A percentile compares a stretch with the other conserved stretches of the same genome.
Conservation (phyloP, 208 protist species). For the Tritrichomonas foetus region DNA sequence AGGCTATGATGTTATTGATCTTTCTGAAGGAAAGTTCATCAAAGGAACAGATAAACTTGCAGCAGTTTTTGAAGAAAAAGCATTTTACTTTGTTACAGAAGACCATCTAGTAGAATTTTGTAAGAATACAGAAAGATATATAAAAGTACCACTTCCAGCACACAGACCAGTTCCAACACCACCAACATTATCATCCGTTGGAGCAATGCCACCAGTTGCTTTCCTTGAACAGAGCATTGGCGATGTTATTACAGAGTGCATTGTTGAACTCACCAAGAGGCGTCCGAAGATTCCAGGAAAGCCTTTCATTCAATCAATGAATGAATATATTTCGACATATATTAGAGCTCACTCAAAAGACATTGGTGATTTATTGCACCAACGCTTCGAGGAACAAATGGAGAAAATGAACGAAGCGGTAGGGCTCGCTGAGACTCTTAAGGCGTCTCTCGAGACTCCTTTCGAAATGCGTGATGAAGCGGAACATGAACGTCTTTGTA, state of each 20-base stretch:
- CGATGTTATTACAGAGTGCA: constrained; percentile 33
- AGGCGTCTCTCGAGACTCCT: background rate
- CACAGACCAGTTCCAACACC: background rate
- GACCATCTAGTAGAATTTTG: background rate
- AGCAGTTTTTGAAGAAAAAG: background rate
- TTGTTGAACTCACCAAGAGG: background rate
- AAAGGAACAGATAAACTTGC: background rate
- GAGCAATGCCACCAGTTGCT: background rate
- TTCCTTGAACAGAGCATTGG: background rate
- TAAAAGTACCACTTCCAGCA: background rate
- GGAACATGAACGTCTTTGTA: constrained; percentile 21
- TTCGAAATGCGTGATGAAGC: background rate
- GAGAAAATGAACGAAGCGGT: background rate
- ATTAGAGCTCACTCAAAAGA: background rate
- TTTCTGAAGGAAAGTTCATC: background rate
- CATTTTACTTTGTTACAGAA: background rate
- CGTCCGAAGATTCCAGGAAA: background rate
- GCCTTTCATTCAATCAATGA: background rate
- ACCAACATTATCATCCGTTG: background rate
- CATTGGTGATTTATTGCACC: background rate
- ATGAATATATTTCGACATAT: background rate
- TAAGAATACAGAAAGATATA: background rate
- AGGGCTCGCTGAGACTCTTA: background rate
- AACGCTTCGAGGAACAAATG: background rate
- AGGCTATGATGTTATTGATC: constrained; percentile 15